Base-by-base conservation (phyloP, 2,329 filamentous ascomycete species). In the Neofusicoccum parvum region DNA sequence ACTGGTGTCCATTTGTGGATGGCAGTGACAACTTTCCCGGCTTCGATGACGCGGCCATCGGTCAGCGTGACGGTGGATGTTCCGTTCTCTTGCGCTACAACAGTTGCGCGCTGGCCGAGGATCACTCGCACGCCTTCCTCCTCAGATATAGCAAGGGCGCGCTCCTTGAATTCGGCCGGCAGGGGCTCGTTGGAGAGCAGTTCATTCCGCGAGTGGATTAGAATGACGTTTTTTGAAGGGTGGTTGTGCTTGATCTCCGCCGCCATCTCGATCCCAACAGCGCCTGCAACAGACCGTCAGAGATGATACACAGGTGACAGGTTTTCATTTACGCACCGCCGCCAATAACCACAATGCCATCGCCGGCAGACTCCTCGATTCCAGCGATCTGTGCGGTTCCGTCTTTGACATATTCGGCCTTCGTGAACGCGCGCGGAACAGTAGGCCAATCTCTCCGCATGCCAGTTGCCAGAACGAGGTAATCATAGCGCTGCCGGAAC, bases 251-350 rank as follows among this genome's bases (percentile, higher is more conserved):
- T 94, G 62, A 94, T 80, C 78, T 94, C 91, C 1, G 90, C 87
- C 0, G 92, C 90, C 84, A 94, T 92, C 75, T 94, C 91, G 64
- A 94, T 88, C 10, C 92, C 92, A 1, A 94, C 91, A 5, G 91
- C 92, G 58, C 90, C 84, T 86, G 10, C 12, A 14, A 23, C 36
- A 32, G 37, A n/a, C 6, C 5, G 12, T 12, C 7, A 39, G 12
- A 12, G 36, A 9, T 39, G 36, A 0, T 0, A 10, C 36, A 9
- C 9, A 39, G 12, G 36, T 12, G 12, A 10, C 9, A 0, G 5
- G 36, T 9, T 10, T 39, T 9, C 10, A 43, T 27, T 5, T 10
- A 58, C 53, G 39, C 53, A 84, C 84, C 87, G 68, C 91, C 91
- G 20, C 91, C 91, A 17, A 94, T 88, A 20, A 94, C 83, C 0